These are phyloP conservation scores for Curvularia eragrostidis DNA, from an alignment of 2,329 filamentous ascomycete species.

Conservation along the genomic window DNA sequence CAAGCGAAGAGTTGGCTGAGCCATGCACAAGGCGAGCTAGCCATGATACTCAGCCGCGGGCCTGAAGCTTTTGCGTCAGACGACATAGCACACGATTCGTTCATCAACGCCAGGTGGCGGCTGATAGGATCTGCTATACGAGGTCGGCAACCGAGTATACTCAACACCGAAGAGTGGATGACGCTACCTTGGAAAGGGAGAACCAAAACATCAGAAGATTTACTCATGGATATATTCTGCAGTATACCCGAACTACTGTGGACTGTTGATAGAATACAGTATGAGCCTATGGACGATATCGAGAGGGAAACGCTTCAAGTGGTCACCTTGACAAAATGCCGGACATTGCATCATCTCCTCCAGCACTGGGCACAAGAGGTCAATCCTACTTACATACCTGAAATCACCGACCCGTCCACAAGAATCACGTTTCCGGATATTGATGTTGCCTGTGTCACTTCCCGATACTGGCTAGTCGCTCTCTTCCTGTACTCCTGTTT, in stretches of 20 bases:
- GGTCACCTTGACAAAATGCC: conserved; percentile 23
- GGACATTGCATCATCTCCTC: conserved; percentile 30
- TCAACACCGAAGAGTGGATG: conserved; percentile 46
- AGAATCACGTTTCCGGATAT: conserved; percentile 27
- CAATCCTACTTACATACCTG: conserved; percentile 22
- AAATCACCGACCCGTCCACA: conserved; percentile 12
- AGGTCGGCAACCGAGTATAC: conserved; percentile 35
- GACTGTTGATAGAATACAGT: conserved; percentile 33
- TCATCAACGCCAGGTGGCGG: conserved; percentile 31
- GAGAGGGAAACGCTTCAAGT: conserved; percentile 14
- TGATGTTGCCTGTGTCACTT: conserved; percentile 25
- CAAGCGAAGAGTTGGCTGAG: conserved; percentile 40
- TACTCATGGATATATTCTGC: conserved; percentile 44
- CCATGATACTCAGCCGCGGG: conserved; percentile 29
- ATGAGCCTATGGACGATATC: conserved; percentile 2
- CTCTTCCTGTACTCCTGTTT: conserved; percentile 33
- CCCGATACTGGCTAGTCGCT: conserved; percentile 35
- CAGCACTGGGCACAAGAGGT: conserved; percentile 30
- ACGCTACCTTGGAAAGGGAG: conserved; percentile 45
- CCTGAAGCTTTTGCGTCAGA: conserved; percentile 26
- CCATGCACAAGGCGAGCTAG: conserved; percentile 38
- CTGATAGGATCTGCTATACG: conserved; percentile 46
- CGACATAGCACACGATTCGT: conserved; percentile 30
- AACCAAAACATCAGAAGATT: conserved; percentile 44
- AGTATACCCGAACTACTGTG: conserved; percentile 42